These are phyloP conservation scores for Penicillium cosmopolitanum DNA, from an alignment of 495 filamentous ascomycete species.

Conservation along the genomic window DNA sequence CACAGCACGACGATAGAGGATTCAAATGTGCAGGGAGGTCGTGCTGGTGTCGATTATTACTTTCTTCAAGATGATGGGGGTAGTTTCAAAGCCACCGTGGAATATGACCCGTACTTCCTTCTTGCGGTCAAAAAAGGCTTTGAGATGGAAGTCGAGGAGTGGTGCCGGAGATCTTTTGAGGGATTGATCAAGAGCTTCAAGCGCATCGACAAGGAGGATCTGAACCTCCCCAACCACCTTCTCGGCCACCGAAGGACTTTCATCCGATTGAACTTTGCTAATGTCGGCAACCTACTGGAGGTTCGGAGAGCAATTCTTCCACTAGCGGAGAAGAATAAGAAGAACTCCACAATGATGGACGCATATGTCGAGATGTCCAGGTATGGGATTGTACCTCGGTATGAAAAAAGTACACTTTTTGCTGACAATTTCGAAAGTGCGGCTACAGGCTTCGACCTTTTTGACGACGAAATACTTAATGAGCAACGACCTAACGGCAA, in stretches of 20 bases:
- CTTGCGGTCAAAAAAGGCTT: constrained; percentile 85
- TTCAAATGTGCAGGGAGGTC: constrained; percentile 75
- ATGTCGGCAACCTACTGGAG: constrained; percentile 81
- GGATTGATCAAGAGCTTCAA: constrained; percentile 79
- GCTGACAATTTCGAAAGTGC: constrained; percentile 52
- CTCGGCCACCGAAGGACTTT: constrained; percentile 88
- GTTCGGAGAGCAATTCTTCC: constrained; percentile 84
- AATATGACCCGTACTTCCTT: constrained; percentile 96
- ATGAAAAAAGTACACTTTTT: background rate
- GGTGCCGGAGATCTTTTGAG: constrained; percentile 83
- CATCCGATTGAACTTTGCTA: constrained; percentile 82
- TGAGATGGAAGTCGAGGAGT: constrained; percentile 95
- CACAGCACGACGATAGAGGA: constrained; percentile 88
- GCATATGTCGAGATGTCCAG: constrained; percentile 95
- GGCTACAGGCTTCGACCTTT: constrained; percentile 89
- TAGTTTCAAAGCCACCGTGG: constrained; percentile 94
- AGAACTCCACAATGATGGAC: constrained; percentile 93
- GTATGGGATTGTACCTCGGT: constrained; percentile 48
- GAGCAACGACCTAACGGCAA: constrained; percentile 82
- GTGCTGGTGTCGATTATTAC: constrained; percentile 93
- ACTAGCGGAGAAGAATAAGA: constrained; percentile 95
- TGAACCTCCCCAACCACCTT: constrained; percentile 95
- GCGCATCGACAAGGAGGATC: constrained; percentile 87
- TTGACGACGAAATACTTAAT: constrained; percentile 87
- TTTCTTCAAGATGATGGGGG: constrained; percentile 92